Percentiles rank a stretch among this genome's conserved stretches.
Evolutionary conservation across 2,329 filamentous ascomycete genomes (phyloP).

Genomic region (Scortechinia acanthostroma): DNA sequence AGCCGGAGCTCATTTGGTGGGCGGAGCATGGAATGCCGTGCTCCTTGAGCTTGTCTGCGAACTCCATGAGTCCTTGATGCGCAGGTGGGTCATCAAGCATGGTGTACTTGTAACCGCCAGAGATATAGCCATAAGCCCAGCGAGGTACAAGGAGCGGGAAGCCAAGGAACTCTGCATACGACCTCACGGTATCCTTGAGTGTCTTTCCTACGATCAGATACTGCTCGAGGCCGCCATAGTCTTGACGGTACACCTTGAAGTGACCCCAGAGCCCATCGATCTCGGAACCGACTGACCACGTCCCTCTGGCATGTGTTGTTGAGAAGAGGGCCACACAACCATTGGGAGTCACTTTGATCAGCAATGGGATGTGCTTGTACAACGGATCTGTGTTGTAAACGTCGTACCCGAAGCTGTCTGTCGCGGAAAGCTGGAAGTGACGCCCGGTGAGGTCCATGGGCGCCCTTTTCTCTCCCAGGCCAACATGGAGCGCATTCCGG

Average conservation of each 20-base stretch:
- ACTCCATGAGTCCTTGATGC: conserved; percentile 46
- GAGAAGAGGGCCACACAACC: conserved; percentile 66
- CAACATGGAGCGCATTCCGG: conserved; percentile 56
- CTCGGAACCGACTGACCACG: conserved; percentile 62
- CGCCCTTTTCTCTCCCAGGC: conserved; percentile 66
- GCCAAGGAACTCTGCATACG: conserved; percentile 62
- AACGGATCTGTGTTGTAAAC: conserved; percentile 64
- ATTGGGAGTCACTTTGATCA: conserved; percentile 59
- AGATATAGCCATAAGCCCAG: conserved; percentile 69
- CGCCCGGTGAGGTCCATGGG: conserved; percentile 67
- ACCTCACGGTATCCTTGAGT: conserved; percentile 55
- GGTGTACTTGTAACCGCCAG: conserved; percentile 58
- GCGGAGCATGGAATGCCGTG: conserved; percentile 66
- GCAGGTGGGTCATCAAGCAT: conserved; percentile 47
- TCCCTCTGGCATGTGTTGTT: conserved; percentile 54
- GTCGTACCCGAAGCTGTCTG: conserved; percentile 70
- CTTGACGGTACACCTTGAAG: conserved; percentile 69
- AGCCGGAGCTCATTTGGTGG: conserved; percentile 62
- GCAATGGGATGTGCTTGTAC: conserved; percentile 69
- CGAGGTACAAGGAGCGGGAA: conserved; percentile 62
- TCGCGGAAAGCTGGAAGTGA: conserved; percentile 59
- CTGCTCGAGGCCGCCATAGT: conserved; percentile 66
- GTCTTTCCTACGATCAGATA: conserved; percentile 63
- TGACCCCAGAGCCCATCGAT: conserved; percentile 72
- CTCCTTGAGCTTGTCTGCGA: conserved; percentile 51